Evolutionary conservation across 768 basidiomycete genomes (phyloP).

Genomic region (Plicaturopsis crispa): DNA sequence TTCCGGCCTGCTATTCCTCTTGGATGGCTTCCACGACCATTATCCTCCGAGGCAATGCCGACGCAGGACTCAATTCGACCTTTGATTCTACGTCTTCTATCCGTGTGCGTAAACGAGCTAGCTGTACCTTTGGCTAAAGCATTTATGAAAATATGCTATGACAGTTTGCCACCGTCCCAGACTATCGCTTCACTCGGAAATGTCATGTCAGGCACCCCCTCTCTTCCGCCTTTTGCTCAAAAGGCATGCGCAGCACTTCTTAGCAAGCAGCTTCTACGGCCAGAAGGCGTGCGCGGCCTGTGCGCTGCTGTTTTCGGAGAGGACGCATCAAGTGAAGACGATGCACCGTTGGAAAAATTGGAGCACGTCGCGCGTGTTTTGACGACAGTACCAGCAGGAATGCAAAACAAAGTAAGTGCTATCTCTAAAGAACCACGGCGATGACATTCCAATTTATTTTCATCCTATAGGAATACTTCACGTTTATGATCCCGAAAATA

Average conservation of each 20-base stretch:
- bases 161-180: slow-evolving; percentile 58
- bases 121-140: slow-evolving; percentile 38
- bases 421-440: neutral
- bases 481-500: slow-evolving; percentile 45
- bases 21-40: slow-evolving; percentile 65
- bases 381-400: slow-evolving; percentile 49
- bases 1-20: slow-evolving; percentile 53
- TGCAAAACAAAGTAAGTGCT: slow-evolving; percentile 44
- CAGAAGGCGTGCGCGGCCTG: slow-evolving; percentile 63
- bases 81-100: slow-evolving; percentile 46
- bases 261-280: slow-evolving; percentile 62
- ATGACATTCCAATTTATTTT: slow-evolving; percentile 1
- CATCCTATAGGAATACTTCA: slow-evolving; percentile 51
- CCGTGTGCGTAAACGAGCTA: no score
- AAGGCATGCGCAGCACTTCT: slow-evolving; percentile 58
- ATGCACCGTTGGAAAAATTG: slow-evolving; percentile 58
- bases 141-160: slow-evolving; percentile 5
- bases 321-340: slow-evolving; percentile 26
- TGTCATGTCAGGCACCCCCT: slow-evolving; percentile 38
- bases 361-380: slow-evolving; percentile 66
- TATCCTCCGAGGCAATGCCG: slow-evolving; percentile 28
- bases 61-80: slow-evolving; percentile 42
- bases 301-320: slow-evolving; percentile 65
- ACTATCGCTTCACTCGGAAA: slow-evolving; percentile 57
- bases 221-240: slow-evolving; percentile 42